Base-by-base conservation (phyloP, 495 filamentous ascomycete species). In the Stereocaulon alpinum region DNA sequence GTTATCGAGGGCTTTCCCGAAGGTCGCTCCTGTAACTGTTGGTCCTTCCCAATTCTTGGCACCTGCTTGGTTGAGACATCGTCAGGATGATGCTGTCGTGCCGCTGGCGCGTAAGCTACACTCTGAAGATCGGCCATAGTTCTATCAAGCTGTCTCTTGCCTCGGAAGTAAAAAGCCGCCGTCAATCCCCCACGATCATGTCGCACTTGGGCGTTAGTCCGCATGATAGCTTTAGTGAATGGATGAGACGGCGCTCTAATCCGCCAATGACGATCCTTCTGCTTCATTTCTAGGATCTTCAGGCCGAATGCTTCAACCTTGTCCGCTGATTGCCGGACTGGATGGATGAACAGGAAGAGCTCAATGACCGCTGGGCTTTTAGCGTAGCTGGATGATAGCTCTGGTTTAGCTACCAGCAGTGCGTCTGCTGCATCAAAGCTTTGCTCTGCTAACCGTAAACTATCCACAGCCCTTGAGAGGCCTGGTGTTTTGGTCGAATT, bases 111-210 rank as follows among this genome's bases (percentile, higher is more conserved):
- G 22, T 70, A 69, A 6, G 70, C 60, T 57, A 60, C 64, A 57
- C 65, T 68, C 64, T 72, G 71, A 18, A 74, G 57, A 24, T 70
- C 69, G 40, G 64, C 70, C 66, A 72, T 71, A 58, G 71, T 71
- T 43, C 65, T 64, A 20, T 74, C 67, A 54, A 80, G 68, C 63
- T 80, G 68, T 56, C 68, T 59, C 54, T 80, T 72, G 66, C 72
- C 81, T 32, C 71, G 75, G 54, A 77, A 83, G 63, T 79, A 82
- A 49, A 74, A 80, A 18, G 71, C 72, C 7, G 74, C 76, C 32
- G 80, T 80, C 14, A 80, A 68, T 7, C 80, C 80, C 40, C 80
- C 80, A 57, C 80, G 71, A 62, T 83, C 80, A 65, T 82, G 80
- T 15, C 76, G 70, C 27, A 82, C 80, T 59, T 82, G 79, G 17